Conservation (phyloP, 805 yeast species). For the Monosporozyma servazzii region DNA sequence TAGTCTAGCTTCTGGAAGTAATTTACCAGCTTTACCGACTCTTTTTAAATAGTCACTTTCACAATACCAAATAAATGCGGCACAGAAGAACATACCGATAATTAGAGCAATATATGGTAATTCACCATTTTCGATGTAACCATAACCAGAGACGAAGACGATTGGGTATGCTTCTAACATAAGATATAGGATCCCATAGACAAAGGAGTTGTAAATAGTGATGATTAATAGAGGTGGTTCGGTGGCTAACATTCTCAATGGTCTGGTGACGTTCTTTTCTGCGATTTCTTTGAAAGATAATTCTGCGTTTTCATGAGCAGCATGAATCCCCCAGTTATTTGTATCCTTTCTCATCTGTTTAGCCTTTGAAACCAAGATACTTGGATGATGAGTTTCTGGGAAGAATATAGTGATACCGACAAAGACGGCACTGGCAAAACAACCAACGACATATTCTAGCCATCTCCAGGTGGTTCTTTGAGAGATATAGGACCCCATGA, state of each 20-base stretch:
- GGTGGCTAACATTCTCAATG: slow-evolving; percentile 51
- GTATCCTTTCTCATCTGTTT: slow-evolving; percentile 51
- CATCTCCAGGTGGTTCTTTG: slow-evolving; percentile 40
- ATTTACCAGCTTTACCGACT: slow-evolving; percentile 45
- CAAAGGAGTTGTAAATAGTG: slow-evolving; percentile 64
- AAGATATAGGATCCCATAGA: slow-evolving; percentile 71
- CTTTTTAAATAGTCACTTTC: slow-evolving; percentile 46
- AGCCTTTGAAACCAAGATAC: slow-evolving; percentile 43
- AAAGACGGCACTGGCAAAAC: slow-evolving; percentile 31
- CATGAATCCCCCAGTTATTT: slow-evolving; percentile 75
- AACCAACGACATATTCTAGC: slow-evolving; percentile 48
- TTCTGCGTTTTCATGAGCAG: slow-evolving; percentile 61
- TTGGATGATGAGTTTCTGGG: slow-evolving; percentile 41
- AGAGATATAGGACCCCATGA: slow-evolving; percentile 47
- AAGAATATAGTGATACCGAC: slow-evolving; percentile 32
- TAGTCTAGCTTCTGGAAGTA: slow-evolving; percentile 72
- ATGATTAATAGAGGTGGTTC: slow-evolving; percentile 69
- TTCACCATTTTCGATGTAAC: slow-evolving; percentile 42
- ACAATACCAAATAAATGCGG: slow-evolving; percentile 38
- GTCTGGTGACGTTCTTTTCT: slow-evolving; percentile 57
- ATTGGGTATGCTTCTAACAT: slow-evolving; percentile 69
- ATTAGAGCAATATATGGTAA: slow-evolving; percentile 74
- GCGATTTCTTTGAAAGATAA: slow-evolving; percentile 49
- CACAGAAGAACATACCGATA: slow-evolving; percentile 49
- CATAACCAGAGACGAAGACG: slow-evolving; percentile 55